Evolutionary conservation across 2,329 filamentous ascomycete species (phyloP), one percentile per base, ranked within the genome.

Genomic region (Neonectria punicea): DNA sequence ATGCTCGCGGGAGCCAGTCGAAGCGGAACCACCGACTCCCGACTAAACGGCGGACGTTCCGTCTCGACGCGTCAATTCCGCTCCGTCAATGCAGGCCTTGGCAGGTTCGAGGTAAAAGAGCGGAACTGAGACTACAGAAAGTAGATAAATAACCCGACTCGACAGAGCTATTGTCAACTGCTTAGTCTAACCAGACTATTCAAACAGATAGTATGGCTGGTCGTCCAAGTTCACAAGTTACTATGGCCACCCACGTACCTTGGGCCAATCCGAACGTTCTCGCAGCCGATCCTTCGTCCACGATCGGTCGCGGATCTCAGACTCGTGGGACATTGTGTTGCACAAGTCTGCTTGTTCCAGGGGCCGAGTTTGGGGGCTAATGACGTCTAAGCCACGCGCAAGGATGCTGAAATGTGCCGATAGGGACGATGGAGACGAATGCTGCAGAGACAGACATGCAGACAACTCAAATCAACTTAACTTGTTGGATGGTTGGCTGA

Each of bases 31-130:
- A 41, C 58, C 58, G 58, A 56, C 9, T n/a, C 28, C 18, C 8
- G 49, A 16, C 32, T 16, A 16, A 32, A 56, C 43, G 58, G 44
- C 58, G 58, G 58, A 43, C 22, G 58, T 61, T 56, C 58, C 58
- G 61, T 54, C 14, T 43, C 60, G 18, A 30, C 46, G 54, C 57
- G 25, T n/a, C 20, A 59, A 54, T 63, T 58, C 61, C 55, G 55
- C 51, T 25, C 16, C 8, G n/a, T n/a, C 28, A 11, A 39, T 13
- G 9, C 25, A 5, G 28, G 16, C 22, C 22, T 44, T 10, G 28
- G 10, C 34, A 43, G 47, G 9, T 34, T 16, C n/a, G 20, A 18
- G 22, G n/a, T 9, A 18, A 5, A 14, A 14, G 22, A 5, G 39
- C 53, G 53, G 53, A 55, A 44, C 20, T 55, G 25, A 30, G 11